These are phyloP conservation scores for Saccharomyces hybrid DNA, from an alignment of 1,139 yeast genomes.

Conservation along the genomic window DNA sequence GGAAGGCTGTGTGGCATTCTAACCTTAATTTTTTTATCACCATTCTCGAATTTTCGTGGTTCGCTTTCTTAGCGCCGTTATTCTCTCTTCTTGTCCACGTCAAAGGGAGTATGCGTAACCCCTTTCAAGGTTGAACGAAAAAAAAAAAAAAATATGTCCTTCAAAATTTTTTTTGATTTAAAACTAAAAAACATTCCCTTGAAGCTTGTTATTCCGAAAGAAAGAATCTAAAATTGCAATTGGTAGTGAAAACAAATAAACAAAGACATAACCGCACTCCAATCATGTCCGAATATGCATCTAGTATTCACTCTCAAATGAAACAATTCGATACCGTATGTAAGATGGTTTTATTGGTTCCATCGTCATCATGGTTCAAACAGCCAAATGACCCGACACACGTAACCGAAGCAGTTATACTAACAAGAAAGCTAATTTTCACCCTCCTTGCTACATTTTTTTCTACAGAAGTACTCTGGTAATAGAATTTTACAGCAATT, in stretches of 20 bases:
- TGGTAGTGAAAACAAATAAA: not conserved
- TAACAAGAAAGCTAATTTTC: constrained; percentile 8
- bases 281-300: constrained; percentile 20
- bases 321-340: constrained; percentile 24
- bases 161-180: not conserved
- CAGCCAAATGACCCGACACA: not conserved
- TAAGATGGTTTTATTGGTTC: constrained; percentile 1
- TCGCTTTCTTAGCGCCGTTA: not conserved
- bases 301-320: constrained; percentile 23
- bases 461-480: constrained; percentile 36
- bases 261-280: not conserved
- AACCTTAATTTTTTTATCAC: not conserved
- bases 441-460: not conserved
- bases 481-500: constrained; percentile 44
- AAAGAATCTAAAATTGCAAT: not conserved
- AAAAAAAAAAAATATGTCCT: not conserved
- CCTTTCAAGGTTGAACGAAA: not conserved
- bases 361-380: not conserved
- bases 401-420: not conserved
- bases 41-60: not conserved
- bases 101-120: not conserved
- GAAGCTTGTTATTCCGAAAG: not conserved
- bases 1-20: not conserved
- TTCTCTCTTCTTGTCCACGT: not conserved
- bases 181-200: not conserved